phyloP scores from a whole-genome alignment of 208 protist genomes.

The Trypanosoma rangeli region DNA sequence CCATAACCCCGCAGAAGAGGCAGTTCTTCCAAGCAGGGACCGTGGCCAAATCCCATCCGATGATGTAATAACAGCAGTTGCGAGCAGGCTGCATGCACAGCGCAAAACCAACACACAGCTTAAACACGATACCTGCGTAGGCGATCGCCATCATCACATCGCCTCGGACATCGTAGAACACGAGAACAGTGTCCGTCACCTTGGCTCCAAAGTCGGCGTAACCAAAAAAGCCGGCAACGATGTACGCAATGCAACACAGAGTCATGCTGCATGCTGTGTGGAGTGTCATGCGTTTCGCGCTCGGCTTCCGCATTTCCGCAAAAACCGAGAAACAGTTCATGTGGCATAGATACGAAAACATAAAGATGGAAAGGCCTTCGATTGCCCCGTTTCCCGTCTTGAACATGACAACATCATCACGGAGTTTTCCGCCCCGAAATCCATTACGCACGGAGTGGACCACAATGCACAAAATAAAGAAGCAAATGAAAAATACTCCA shows the following conservation, averaged over 20 bases:
- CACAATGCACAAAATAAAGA: conserved; percentile 70
- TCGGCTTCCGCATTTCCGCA: conserved; percentile 54
- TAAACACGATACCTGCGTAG: conserved; percentile 58
- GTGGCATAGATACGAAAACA: conserved; percentile 85
- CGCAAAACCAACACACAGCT: conserved; percentile 61
- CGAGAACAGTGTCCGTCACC: conserved; percentile 36
- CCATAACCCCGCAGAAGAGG: conserved; percentile 48
- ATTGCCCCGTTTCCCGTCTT: conserved; percentile 72
- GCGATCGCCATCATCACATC: conserved; percentile 45
- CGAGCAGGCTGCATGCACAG: conserved; percentile 64
- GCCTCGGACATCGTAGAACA: conserved; percentile 52
- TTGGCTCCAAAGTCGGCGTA: conserved; percentile 70
- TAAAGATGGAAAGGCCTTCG: conserved; percentile 73
- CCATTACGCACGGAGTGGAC: conserved; percentile 54
- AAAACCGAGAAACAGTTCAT: conserved; percentile 77
- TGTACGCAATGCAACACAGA: conserved; percentile 69
- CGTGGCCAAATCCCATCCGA: conserved; percentile 45
- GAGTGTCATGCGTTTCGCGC: conserved; percentile 42
- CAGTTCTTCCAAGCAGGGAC: conserved; percentile 63
- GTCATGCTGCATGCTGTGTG: conserved; percentile 58
- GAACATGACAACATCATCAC: conserved; percentile 54
- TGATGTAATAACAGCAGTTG: conserved; percentile 59
- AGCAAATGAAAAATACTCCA: conserved; percentile 60
- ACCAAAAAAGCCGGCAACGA: conserved; percentile 74
- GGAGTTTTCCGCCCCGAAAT: conserved; percentile 46